Evolutionary conservation across 352 stramenopile species (phyloP).

Genomic region (Thraustochytrium sp.): DNA sequence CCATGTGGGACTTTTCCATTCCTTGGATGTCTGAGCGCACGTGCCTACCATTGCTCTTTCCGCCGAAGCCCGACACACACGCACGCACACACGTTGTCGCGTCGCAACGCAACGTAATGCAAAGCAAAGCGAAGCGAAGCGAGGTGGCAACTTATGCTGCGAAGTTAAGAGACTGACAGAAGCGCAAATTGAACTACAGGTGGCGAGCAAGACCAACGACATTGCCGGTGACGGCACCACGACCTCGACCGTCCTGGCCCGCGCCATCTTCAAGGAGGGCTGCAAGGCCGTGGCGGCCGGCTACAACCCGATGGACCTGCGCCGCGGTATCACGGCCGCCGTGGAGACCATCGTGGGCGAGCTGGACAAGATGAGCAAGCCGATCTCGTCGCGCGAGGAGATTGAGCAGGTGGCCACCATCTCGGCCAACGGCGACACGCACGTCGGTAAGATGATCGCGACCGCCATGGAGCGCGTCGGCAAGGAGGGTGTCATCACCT

Average conservation of each 20-base stretch:
- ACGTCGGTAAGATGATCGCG: constrained; percentile 95
- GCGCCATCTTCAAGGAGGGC: constrained; percentile 97
- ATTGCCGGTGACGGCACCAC: constrained; percentile 99
- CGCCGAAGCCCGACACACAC: too few species aligned
- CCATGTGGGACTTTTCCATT: background rate
- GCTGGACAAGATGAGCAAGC: constrained; percentile 87
- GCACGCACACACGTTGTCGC: too few species aligned
- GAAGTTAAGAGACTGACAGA: too few species aligned
- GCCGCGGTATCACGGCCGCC: constrained; percentile 93
- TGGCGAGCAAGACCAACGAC: constrained; percentile 98
- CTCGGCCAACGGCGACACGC: constrained; percentile 94
- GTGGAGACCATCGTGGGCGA: constrained; percentile 91
- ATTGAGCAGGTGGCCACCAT: constrained; percentile 98
- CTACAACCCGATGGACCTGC: constrained; percentile 99
- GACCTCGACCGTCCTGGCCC: constrained; percentile 95
- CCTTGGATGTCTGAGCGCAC: constrained; percentile 56
- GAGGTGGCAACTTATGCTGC: too few species aligned
- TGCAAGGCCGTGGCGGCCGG: constrained; percentile 97
- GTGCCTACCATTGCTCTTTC: too few species aligned
- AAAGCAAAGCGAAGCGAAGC: too few species aligned
- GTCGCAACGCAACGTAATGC: too few species aligned
- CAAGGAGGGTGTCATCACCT: constrained; percentile 91
- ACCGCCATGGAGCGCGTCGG: constrained; percentile 99
- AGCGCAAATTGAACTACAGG: too few species aligned
- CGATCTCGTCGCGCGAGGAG: constrained; percentile 97